Evolutionary conservation across 176 grass and related monocot species (phyloP).

Genomic region (Ampelocalamus luodianensis): DNA sequence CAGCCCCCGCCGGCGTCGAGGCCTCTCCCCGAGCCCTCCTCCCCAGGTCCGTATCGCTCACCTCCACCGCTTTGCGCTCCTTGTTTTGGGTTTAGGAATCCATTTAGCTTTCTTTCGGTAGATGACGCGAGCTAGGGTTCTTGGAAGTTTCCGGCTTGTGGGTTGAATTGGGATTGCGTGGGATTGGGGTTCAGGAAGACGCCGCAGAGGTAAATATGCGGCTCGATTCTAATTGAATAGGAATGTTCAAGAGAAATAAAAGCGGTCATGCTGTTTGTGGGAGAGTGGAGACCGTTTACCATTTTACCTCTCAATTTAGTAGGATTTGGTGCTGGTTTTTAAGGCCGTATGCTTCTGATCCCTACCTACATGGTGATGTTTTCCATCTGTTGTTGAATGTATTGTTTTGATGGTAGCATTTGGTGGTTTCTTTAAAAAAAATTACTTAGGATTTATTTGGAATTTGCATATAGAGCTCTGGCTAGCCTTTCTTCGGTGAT

Average conservation of each 20-base stretch:
- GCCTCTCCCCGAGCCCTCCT: conserved; percentile 24
- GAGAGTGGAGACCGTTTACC: background rate
- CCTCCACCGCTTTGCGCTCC: conserved; percentile 7
- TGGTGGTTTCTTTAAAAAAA: background rate
- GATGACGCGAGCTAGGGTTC: background rate
- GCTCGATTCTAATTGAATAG: background rate
- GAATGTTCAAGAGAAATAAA: background rate
- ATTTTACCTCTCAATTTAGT: background rate
- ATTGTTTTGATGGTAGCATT: background rate
- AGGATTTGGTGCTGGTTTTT: conserved; percentile 9
- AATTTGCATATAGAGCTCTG: background rate
- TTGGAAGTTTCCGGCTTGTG: background rate
- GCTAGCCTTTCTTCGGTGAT: conserved; percentile 4
- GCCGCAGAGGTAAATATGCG: background rate
- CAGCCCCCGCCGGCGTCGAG: conserved; percentile 7
- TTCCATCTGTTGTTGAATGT: background rate
- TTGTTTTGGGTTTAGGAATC: conserved; percentile 4
- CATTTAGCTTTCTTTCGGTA: background rate
- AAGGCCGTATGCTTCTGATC: background rate
- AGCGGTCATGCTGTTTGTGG: background rate
- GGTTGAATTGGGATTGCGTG: conserved; percentile 18
- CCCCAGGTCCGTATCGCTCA: conserved; percentile 40
- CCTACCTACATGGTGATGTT: background rate
- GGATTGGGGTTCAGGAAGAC: conserved; percentile 17
- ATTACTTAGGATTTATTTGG: background rate